Percentiles rank a stretch among this genome's conserved stretches.
Evolutionary conservation across 1,139 yeast genomes (phyloP).

Genomic region (Eremothecium cymbalariae): DNA sequence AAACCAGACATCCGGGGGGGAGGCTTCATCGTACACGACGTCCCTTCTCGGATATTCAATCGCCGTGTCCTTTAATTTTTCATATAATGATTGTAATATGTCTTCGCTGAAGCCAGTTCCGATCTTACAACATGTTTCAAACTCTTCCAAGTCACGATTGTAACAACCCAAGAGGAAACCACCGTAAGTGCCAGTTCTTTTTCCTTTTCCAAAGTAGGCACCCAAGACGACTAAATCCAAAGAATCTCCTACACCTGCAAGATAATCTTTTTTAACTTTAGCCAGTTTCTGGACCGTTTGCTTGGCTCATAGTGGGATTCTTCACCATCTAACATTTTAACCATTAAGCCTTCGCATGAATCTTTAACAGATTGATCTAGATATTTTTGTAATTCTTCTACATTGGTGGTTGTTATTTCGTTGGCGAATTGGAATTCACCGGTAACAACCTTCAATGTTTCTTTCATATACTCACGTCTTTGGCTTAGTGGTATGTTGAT

Average conservation of each 20-base stretch:
- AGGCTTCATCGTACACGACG: slow-evolving; percentile 60
- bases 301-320: slow-evolving; percentile 91
- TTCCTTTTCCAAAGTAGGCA: slow-evolving; percentile 89
- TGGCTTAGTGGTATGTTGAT: slow-evolving; percentile 62
- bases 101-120: slow-evolving; percentile 97
- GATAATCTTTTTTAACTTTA: slow-evolving; percentile 89
- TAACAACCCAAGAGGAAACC: slow-evolving; percentile 88
- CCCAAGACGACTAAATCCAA: slow-evolving; percentile 90
- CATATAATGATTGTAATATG: slow-evolving; percentile 52
- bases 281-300: slow-evolving; percentile 91
- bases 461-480: slow-evolving; percentile 54
- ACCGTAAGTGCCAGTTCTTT: slow-evolving; percentile 90
- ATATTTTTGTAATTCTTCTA: slow-evolving; percentile 76
- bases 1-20: slow-evolving; percentile 92
- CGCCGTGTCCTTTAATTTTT: slow-evolving; percentile 60
- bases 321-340: slow-evolving; percentile 71
- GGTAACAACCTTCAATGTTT: slow-evolving; percentile 50
- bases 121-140: slow-evolving; percentile 90
- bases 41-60: slow-evolving; percentile 60
- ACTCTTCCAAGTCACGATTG: slow-evolving; percentile 83
- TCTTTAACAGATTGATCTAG: slow-evolving; percentile 84
- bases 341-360: slow-evolving; percentile 95
- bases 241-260: slow-evolving; percentile 93
- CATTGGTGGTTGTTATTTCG: slow-evolving; percentile 57
- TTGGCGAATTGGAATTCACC: slow-evolving; percentile 85